phyloP scores from a whole-genome alignment of 331 rosid species.

The Telfairia occidentalis region DNA sequence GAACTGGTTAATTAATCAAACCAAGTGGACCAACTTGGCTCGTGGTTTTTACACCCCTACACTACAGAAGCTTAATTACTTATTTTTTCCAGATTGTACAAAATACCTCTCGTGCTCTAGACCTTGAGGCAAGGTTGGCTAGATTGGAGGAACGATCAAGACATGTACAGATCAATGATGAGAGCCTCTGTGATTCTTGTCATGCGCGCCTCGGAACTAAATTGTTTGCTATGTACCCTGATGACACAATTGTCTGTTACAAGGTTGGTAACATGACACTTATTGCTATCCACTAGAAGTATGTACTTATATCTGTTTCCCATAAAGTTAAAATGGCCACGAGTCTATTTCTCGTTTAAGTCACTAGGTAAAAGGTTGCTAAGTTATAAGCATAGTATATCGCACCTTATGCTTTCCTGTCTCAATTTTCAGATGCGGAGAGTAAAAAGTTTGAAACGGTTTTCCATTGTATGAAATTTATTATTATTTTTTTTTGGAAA shows the following conservation, averaged over 20 bases:
- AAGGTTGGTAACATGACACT: constrained; percentile 45
- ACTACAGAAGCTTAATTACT: background rate
- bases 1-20: too few relatives aligned
- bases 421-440: background rate
- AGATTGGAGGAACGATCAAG: constrained; percentile 95
- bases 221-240: constrained; percentile 98
- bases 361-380: background rate
- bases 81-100: constrained; percentile 59
- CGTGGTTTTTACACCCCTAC: background rate
- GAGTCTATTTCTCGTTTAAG: background rate
- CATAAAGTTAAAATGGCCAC: background rate
- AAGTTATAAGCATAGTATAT: background rate
- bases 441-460: background rate
- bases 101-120: constrained; percentile 74
- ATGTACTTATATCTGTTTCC: background rate
- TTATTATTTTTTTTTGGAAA: too few relatives aligned
- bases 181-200: constrained; percentile 91
- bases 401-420: background rate
- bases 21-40: background rate
- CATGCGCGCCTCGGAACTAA: constrained; percentile 95
- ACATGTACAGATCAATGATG: constrained; percentile 85
- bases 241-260: constrained; percentile 84
- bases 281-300: background rate
- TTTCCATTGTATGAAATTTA: background rate
- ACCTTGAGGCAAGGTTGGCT: constrained; percentile 77